phyloP scores from a whole-genome alignment of 2,329 filamentous ascomycete species.

The Sporothrix pseudoabietina region DNA sequence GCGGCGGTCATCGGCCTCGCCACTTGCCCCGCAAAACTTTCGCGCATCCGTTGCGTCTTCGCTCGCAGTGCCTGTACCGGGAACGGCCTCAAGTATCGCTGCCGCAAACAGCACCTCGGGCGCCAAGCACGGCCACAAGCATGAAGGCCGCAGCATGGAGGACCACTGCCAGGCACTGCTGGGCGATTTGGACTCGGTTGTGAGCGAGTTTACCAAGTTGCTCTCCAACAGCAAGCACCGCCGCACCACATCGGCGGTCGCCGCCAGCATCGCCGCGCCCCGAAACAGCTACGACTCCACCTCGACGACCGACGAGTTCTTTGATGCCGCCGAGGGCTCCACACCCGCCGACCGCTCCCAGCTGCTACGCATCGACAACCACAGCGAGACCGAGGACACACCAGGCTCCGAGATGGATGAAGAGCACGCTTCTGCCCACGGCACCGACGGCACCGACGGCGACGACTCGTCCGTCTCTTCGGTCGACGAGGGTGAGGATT shows the following conservation, averaged over 20 bases:
- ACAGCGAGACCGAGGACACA: slow-evolving; percentile 34
- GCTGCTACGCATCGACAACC: slow-evolving; percentile 36
- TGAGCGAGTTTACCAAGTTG: slow-evolving; percentile 77
- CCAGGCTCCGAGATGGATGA: slow-evolving; percentile 59
- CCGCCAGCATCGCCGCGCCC: slow-evolving; percentile 39
- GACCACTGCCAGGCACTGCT: slow-evolving; percentile 84
- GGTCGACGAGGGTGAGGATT: slow-evolving; percentile 60
- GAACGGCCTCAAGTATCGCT: slow-evolving; percentile 13
- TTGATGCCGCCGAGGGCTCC: slow-evolving; percentile 79
- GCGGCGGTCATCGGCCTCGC: slow-evolving; percentile 69
- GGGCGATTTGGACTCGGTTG: slow-evolving; percentile 78
- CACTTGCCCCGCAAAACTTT: slow-evolving; percentile 46
- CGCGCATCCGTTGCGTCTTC: slow-evolving; percentile 46
- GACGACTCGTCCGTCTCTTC: slow-evolving; percentile 67
- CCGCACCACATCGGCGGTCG: slow-evolving; percentile 57
- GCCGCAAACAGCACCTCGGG: neutral
- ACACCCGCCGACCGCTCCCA: slow-evolving; percentile 39
- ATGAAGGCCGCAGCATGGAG: slow-evolving; percentile 68
- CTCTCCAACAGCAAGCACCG: slow-evolving; percentile 78
- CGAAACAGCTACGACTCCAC: slow-evolving; percentile 77
- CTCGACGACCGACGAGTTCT: slow-evolving; percentile 85
- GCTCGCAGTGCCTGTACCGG: slow-evolving; percentile 48
- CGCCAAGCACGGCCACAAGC: slow-evolving; percentile 34
- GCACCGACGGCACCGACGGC: slow-evolving; percentile 55
- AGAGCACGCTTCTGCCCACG: slow-evolving; percentile 60